Conservation (phyloP, 106 monocot species). For the Dendrobium officinale region DNA sequence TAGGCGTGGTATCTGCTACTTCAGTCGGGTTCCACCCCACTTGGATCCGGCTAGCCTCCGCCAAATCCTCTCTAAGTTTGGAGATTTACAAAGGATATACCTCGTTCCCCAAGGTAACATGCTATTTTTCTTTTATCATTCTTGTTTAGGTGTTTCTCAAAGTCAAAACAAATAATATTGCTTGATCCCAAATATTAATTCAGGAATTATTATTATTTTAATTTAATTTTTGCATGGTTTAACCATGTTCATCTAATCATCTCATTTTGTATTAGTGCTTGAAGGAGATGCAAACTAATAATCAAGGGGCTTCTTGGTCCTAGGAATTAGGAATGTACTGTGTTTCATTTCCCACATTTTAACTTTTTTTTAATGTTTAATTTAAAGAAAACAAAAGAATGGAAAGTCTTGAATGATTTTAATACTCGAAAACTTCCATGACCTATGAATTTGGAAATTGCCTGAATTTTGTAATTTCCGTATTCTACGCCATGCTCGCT, state of each 20-base stretch:
- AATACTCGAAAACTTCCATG: no score
- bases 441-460: no score
- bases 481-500: no score
- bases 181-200: neutral
- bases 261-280: neutral
- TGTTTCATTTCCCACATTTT: no score
- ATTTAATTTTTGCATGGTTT: no score
- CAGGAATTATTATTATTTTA: neutral
- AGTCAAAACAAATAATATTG: no score
- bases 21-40: constrained; percentile 75
- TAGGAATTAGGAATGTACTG: neutral
- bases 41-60: constrained; percentile 86
- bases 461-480: no score
- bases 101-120: constrained; percentile 62
- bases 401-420: no score
- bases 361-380: no score
- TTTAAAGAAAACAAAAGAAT: no score
- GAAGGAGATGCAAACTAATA: neutral
- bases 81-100: constrained; percentile 70
- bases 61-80: constrained; percentile 69
- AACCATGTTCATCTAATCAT: no score
- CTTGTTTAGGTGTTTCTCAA: no score
- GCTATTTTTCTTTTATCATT: neutral
- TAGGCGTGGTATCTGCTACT: constrained; percentile 78
- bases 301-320: neutral